phyloP scores from a whole-genome alignment of 2,329 filamentous ascomycete species.

The Stachybotrys echinatus region DNA sequence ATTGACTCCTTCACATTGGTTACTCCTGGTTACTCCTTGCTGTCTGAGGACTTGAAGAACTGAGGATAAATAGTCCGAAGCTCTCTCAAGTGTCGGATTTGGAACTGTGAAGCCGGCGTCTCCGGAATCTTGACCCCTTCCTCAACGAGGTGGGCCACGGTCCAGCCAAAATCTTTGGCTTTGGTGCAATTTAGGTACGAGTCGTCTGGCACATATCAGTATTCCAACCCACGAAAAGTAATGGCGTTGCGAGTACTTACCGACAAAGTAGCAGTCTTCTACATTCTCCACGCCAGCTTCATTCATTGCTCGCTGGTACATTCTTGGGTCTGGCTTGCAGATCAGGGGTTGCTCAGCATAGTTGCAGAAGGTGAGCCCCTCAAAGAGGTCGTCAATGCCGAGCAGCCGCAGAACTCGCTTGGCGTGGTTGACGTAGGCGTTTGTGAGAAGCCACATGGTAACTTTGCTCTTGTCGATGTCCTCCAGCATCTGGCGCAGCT shows the following conservation, averaged over 20 bases:
- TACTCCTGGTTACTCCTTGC: not conserved
- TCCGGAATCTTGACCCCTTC: slow-evolving; percentile 60
- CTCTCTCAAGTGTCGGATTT: slow-evolving; percentile 72
- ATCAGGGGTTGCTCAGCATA: slow-evolving; percentile 69
- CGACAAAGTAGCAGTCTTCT: slow-evolving; percentile 86
- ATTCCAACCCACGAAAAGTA: not conserved
- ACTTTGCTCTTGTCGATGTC: slow-evolving; percentile 82
- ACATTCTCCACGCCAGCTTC: slow-evolving; percentile 67
- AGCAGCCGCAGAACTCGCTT: slow-evolving; percentile 76
- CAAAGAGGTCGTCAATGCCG: slow-evolving; percentile 81
- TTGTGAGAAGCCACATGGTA: slow-evolving; percentile 90
- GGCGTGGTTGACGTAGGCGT: slow-evolving; percentile 88
- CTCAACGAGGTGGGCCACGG: slow-evolving; percentile 79
- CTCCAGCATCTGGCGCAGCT: slow-evolving; percentile 69
- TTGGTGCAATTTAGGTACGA: slow-evolving; percentile 76
- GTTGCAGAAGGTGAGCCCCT: slow-evolving; percentile 93
- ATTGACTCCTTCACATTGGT: no score
- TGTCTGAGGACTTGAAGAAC: slow-evolving; percentile 62
- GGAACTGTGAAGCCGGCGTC: slow-evolving; percentile 63
- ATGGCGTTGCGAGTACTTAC: slow-evolving; percentile 43
- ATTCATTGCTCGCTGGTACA: slow-evolving; percentile 84
- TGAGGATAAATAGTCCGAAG: slow-evolving; percentile 73
- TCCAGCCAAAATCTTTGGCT: slow-evolving; percentile 80
- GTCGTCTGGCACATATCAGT: slow-evolving; percentile 57
- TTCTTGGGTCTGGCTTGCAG: slow-evolving; percentile 79